These are phyloP conservation scores for Camillea tinctor DNA, from an alignment of 2,329 filamentous ascomycete genomes.

Conservation along the genomic window DNA sequence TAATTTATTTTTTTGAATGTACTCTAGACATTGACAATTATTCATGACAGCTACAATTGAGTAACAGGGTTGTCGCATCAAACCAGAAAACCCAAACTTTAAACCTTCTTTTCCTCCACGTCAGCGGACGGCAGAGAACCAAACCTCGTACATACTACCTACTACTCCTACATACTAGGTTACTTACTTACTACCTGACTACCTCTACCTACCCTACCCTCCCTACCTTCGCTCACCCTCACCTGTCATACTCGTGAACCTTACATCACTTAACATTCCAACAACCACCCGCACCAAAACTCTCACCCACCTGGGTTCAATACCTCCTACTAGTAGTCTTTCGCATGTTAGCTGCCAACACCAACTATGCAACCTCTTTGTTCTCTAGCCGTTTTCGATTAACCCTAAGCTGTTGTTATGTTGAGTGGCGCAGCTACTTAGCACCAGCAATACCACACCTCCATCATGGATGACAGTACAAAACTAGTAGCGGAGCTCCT, in stretches of 20 bases:
- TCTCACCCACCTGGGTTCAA: not conserved
- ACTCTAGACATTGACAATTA: not conserved
- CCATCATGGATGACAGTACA: conserved; percentile 51
- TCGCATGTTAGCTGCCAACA: conserved; percentile 7
- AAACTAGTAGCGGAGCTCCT: conserved; percentile 52
- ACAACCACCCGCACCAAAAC: not conserved
- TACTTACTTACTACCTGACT: too few relatives aligned
- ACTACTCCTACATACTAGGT: too few relatives aligned
- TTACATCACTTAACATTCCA: not conserved
- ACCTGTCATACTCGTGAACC: not conserved
- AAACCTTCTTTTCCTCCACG: not conserved
- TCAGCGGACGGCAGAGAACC: not conserved
- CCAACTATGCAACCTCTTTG: conserved; percentile 25
- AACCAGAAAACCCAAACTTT: not conserved
- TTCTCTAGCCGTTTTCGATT: conserved; percentile 23
- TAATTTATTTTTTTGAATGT: not conserved
- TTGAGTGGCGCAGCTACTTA: conserved; percentile 15
- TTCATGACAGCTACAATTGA: not conserved
- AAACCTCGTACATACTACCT: not conserved
- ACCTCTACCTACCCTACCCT: too few relatives aligned
- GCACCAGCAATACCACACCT: conserved; percentile 28
- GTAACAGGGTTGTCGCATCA: not conserved
- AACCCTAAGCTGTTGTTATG: conserved; percentile 11
- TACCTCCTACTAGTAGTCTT: not conserved
- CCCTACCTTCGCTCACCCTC: not conserved